Conservation (phyloP, 495 filamentous ascomycete species). For the Lasiosphaeria ovina region DNA sequence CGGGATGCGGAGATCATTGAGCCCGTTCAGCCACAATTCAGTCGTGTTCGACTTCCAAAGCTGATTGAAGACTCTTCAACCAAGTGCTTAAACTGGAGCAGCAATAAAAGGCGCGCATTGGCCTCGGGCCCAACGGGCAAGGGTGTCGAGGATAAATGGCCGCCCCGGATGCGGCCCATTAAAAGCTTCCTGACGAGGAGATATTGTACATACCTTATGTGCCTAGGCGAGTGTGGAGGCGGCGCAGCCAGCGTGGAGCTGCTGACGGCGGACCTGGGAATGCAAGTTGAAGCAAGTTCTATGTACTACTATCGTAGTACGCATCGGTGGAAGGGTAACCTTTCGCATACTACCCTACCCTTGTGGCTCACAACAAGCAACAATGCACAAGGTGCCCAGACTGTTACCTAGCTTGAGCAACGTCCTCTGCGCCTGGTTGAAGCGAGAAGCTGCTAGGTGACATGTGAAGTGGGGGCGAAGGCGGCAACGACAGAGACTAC, state of each 20-base stretch:
- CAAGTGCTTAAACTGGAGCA: background rate
- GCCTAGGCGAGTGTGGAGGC: constrained; percentile 22
- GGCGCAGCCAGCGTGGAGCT: constrained; percentile 9
- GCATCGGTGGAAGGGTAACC: too few relatives aligned
- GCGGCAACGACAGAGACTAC: too few relatives aligned
- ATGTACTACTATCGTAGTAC: too few relatives aligned
- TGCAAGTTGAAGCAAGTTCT: too few relatives aligned
- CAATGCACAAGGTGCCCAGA: background rate
- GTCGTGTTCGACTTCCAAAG: background rate
- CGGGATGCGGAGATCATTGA: constrained; percentile 5
- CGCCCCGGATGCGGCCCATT: constrained; percentile 19
- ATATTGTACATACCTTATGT: too few relatives aligned
- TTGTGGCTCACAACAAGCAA: constrained; percentile 18
- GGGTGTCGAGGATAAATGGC: constrained; percentile 29
- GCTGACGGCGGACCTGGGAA: too few relatives aligned
- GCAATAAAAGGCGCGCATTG: constrained; percentile 13
- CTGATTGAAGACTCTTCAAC: too few relatives aligned
- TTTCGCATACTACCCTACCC: constrained; percentile 1
- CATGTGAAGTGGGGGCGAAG: constrained; percentile 24
- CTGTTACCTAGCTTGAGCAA: background rate
- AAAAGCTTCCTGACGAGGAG: background rate
- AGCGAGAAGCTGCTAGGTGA: constrained; percentile 16
- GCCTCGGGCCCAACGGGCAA: constrained; percentile 2
- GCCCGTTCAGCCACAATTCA: constrained; percentile 9
- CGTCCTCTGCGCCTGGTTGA: constrained; percentile 5